Percentiles rank a stretch among this genome's conserved stretches.
Evolutionary conservation across 306 rosid genomes (phyloP).

Genomic region (Luffa acutangula): DNA sequence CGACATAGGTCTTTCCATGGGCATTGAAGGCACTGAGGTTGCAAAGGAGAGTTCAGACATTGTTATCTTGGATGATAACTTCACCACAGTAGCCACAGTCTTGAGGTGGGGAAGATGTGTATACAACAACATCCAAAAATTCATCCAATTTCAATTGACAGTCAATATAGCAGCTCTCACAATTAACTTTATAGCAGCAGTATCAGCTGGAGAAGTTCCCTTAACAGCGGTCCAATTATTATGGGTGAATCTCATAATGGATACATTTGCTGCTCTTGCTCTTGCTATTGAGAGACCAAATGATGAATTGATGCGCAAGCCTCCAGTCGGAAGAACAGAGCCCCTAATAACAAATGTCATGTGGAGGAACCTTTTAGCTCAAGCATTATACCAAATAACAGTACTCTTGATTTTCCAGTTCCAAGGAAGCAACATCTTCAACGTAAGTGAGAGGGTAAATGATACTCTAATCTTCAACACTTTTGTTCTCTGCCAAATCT

Average conservation of each 20-base stretch:
- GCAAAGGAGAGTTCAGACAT: conserved; percentile 90
- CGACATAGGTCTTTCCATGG: conserved; percentile 89
- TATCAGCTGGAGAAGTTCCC: conserved; percentile 80
- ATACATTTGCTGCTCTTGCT: conserved; percentile 80
- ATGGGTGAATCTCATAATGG: conserved; percentile 94
- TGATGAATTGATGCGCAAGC: conserved; percentile 56
- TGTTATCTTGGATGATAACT: conserved; percentile 74
- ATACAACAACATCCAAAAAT: conserved; percentile 81
- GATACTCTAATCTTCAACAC: conserved; percentile 68
- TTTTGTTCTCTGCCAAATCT: conserved; percentile 81
- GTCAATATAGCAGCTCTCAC: conserved; percentile 88
- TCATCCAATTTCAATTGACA: conserved; percentile 75
- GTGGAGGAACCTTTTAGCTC: conserved; percentile 87
- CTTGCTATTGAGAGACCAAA: conserved; percentile 82
- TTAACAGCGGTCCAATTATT: conserved; percentile 70
- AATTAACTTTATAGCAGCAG: conserved; percentile 81
- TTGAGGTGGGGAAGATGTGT: conserved; percentile 85
- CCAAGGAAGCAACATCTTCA: conserved; percentile 50
- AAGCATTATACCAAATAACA: conserved; percentile 60
- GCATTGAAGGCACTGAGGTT: conserved; percentile 84
- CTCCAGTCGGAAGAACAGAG: conserved; percentile 70
- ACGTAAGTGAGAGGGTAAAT: conserved; percentile 40
- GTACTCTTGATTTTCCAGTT: conserved; percentile 56
- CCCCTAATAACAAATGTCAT: conserved; percentile 71
- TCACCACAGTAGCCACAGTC: conserved; percentile 68